Base-by-base conservation (phyloP, 208 protist species). In the Wallacemonas rigidus region DNA sequence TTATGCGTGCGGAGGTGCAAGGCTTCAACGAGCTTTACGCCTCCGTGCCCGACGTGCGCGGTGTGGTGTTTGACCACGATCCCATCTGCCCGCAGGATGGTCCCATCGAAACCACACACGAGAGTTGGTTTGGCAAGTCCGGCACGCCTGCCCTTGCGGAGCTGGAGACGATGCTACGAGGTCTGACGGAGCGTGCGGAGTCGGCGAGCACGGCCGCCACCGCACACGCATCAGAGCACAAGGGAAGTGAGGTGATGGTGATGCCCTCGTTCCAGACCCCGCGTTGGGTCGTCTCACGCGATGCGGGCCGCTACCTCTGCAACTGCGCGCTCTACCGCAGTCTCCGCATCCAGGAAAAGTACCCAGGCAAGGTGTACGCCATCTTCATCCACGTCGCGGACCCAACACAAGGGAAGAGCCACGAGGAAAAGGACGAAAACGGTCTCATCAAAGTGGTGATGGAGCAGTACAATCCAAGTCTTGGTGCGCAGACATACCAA, bases 291-390 rank as follows among this genome's bases (percentile, higher is more conserved):
- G 75, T 91, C 14, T 92, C 87, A 9, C 68, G 64, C 53, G 67
- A 91, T 50, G 90, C 87, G 3, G 90, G 87, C 1, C 80, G 85
- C 11, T 92, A 93, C 67, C 67, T 91, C 48, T 95, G 87, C 73
- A 93, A 95, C 74, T 92, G 76, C 54, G 65, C 77, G 17, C 77
- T 95, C 15, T 95, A 93, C 68, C 67, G 74, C 35, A 74, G 75
- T 8, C 55, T 91, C 40, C 48, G 79, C 14, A 62, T 92, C 14
- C 85, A 92, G 70, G 63, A 88, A 26, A 77, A 75, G 63, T 80
- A 85, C 72, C 38, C 17, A 1, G 63, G 54, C 2, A 39, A 50
- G 2, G 85, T 90, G 17, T 80, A 65, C 60, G 67, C 62, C 9
- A 67, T 90, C 11, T 89, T 93, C 69, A 67, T 93, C 36, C 85